Conservation (phyloP, 2,329 filamentous ascomycete genomes). For the Fusarium napiforme region DNA sequence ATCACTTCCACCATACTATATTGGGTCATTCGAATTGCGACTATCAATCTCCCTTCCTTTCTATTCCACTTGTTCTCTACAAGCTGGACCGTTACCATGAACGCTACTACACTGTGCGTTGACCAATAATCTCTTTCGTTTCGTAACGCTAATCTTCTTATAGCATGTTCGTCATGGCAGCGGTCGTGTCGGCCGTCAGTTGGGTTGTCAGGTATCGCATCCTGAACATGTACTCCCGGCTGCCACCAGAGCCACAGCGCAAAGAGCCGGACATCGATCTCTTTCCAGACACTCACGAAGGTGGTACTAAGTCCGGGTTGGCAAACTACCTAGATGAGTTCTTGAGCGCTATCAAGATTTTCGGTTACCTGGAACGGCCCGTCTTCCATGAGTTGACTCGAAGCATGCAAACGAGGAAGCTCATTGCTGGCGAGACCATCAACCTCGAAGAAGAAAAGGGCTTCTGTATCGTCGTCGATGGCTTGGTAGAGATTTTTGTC, state of each 20-base stretch:
- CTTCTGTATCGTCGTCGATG: slow-evolving; percentile 97
- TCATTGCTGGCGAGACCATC: slow-evolving; percentile 95
- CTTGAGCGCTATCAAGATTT: slow-evolving; percentile 97
- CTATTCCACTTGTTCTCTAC: slow-evolving; percentile 91
- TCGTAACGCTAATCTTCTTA: slow-evolving; percentile 20
- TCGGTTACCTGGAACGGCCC: slow-evolving; percentile 94
- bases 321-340: slow-evolving; percentile 99
- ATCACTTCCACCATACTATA: slow-evolving; percentile 71
- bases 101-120: slow-evolving; percentile 89
- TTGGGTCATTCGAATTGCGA: slow-evolving; percentile 85
- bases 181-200: slow-evolving; percentile 83
- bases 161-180: slow-evolving; percentile 80
- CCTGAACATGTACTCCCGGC: slow-evolving; percentile 94
- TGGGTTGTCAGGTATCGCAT: slow-evolving; percentile 97
- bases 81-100: slow-evolving; percentile 97
- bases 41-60: slow-evolving; percentile 88
- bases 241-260: slow-evolving; percentile 93
- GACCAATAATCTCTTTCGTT: slow-evolving; percentile 1
- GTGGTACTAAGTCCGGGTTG: slow-evolving; percentile 87
- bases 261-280: slow-evolving; percentile 96
- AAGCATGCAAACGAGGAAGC: slow-evolving; percentile 97
- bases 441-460: slow-evolving; percentile 97
- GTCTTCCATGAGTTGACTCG: slow-evolving; percentile 98
- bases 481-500: slow-evolving; percentile 96
- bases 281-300: slow-evolving; percentile 92